These are phyloP conservation scores for Closterium sp. DNA, from an alignment of 139 green algal species.

Conservation along the genomic window DNA sequence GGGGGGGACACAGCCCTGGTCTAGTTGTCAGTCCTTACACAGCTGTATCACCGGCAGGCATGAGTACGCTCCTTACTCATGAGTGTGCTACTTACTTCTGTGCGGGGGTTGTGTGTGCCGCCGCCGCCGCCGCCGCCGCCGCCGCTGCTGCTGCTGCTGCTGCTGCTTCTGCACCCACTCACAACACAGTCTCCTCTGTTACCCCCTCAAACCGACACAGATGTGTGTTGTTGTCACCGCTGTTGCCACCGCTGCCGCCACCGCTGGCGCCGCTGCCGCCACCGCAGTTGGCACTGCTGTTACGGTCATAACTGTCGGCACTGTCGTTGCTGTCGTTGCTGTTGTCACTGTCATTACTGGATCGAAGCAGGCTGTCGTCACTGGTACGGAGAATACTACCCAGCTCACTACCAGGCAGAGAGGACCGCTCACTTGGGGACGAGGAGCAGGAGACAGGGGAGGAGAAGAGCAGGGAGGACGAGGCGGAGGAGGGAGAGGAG, in stretches of 20 bases:
- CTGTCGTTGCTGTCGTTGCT: background rate
- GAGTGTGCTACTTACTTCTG: too few species aligned
- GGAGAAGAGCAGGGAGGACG: background rate
- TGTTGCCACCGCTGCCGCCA: background rate
- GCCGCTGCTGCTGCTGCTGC: too few species aligned
- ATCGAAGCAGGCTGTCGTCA: background rate
- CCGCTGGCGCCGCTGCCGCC: too few species aligned
- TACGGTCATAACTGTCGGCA: background rate
- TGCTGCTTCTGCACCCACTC: too few species aligned
- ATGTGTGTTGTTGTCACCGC: background rate
- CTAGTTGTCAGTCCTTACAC: too few species aligned
- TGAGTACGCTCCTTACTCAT: too few species aligned
- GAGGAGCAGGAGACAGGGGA: background rate
- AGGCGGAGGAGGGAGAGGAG: background rate
- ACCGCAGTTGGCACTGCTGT: background rate
- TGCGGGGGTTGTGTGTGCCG: too few species aligned
- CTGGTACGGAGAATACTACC: background rate
- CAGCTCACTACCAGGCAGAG: background rate
- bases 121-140: too few species aligned
- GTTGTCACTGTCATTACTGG: background rate
- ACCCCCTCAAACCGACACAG: too few species aligned
- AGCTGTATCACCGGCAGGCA: too few species aligned
- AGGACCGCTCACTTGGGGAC: background rate
- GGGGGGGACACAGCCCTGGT: too few species aligned
- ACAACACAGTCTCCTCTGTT: too few species aligned